Percentiles rank a stretch among this genome's conserved stretches.
phyloP scores from a whole-genome alignment of 2,329 filamentous ascomycete genomes.

The Alternaria gansuensis region DNA sequence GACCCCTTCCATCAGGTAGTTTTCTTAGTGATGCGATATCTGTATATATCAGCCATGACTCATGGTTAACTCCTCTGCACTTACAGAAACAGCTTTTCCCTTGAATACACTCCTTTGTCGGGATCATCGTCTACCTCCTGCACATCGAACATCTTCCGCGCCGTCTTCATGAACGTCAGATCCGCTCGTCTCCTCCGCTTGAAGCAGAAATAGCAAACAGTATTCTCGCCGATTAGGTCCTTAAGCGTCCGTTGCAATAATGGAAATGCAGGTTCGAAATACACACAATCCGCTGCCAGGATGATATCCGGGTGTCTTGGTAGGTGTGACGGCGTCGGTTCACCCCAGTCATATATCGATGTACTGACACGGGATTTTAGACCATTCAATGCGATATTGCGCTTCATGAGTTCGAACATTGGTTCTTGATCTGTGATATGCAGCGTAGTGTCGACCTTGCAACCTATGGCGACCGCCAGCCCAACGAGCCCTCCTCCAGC shows the following conservation, averaged over 20 bases:
- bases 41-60: slow-evolving; percentile 6
- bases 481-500: slow-evolving; percentile 89
- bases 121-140: slow-evolving; percentile 60
- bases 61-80: slow-evolving; percentile 16
- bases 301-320: slow-evolving; percentile 76
- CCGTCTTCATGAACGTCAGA: slow-evolving; percentile 62
- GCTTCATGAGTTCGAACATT: slow-evolving; percentile 85
- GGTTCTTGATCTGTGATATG: slow-evolving; percentile 86
- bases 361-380: slow-evolving; percentile 71
- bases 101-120: slow-evolving; percentile 56
- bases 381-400: slow-evolving; percentile 84
- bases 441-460: slow-evolving; percentile 65
- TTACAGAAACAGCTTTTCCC: slow-evolving; percentile 62
- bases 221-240: slow-evolving; percentile 71
- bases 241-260: slow-evolving; percentile 80
- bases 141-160: slow-evolving; percentile 60
- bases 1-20: slow-evolving; percentile 8
- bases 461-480: slow-evolving; percentile 67
- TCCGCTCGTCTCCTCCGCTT: slow-evolving; percentile 84
- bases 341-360: slow-evolving; percentile 80
- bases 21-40: slow-evolving; percentile 38
- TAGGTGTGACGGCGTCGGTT: slow-evolving; percentile 51
- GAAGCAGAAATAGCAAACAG: slow-evolving; percentile 88
- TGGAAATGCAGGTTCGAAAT: slow-evolving; percentile 95
- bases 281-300: slow-evolving; percentile 74